Evolutionary conservation across 805 yeast genomes (phyloP).

Genomic region (Cyberlindnera maclurae): DNA sequence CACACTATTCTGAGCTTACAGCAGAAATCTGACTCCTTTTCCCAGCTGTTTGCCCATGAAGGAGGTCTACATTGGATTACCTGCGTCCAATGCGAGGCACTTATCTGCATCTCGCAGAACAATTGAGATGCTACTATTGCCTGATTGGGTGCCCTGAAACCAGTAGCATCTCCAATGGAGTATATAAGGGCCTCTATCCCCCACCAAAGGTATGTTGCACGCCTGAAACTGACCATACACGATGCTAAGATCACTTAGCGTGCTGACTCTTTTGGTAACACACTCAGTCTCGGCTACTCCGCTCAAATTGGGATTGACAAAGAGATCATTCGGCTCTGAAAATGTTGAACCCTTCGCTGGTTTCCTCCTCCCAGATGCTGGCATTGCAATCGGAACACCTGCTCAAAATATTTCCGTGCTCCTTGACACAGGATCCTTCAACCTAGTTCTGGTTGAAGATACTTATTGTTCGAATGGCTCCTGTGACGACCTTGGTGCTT

Average conservation of each 20-base stretch:
- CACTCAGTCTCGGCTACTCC: conserved; percentile 1
- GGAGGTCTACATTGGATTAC: neutral
- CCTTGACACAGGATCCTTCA: conserved; percentile 18
- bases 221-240: too few species aligned
- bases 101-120: neutral
- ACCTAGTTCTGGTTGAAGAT: conserved; percentile 4
- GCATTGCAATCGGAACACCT: conserved; percentile 13
- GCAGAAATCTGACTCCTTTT: too few species aligned
- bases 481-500: conserved; percentile 2
- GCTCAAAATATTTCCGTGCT: conserved; percentile 7
- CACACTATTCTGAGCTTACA: too few species aligned
- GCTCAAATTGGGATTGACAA: conserved; percentile 4
- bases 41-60: too few species aligned
- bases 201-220: neutral
- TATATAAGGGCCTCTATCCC: neutral
- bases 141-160: neutral
- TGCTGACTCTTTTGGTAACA: neutral
- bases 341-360: neutral
- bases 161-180: neutral
- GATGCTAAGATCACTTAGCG: conserved; percentile 4
- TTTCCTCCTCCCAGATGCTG: conserved; percentile 2
- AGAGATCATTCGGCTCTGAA: conserved; percentile 2
- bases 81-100: neutral
- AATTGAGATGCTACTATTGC: neutral
- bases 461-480: conserved; percentile 3